A percentile compares a stretch with the other conserved stretches of the same genome.
phyloP scores from a whole-genome alignment of 139 green algal species.

The Chlorella sp. region DNA sequence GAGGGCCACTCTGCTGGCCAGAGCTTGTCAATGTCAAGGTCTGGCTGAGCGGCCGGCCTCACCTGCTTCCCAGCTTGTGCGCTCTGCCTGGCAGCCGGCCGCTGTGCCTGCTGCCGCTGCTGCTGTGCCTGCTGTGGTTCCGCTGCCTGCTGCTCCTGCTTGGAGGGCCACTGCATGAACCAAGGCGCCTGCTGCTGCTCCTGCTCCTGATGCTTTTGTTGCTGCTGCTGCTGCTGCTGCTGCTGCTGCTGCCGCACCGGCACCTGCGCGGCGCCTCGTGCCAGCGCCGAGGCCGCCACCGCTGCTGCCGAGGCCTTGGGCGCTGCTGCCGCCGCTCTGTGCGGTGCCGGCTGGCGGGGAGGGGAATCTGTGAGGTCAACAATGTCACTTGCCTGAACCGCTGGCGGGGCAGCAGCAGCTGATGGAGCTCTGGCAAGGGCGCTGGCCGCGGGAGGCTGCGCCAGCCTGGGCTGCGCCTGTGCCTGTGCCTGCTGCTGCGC shows the following conservation, averaged over 20 bases:
- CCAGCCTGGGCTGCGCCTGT: not conserved
- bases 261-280: not conserved
- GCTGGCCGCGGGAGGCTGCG: too few species aligned
- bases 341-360: not conserved
- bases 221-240: not conserved
- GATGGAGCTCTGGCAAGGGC: not conserved
- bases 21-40: not conserved
- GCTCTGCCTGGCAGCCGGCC: not conserved
- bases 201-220: not conserved
- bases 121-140: not conserved
- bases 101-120: not conserved
- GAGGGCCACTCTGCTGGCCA: constrained; percentile 5
- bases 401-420: not conserved
- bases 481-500: not conserved
- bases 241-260: not conserved
- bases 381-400: not conserved
- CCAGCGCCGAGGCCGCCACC: not conserved
- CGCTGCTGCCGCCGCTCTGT: not conserved
- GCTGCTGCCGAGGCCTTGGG: not conserved
- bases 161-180: constrained; percentile 25
- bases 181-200: not conserved
- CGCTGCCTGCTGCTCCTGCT: not conserved
- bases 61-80: not conserved
- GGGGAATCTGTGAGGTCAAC: constrained; percentile 17
- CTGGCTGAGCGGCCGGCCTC: not conserved